Conservation (phyloP, 306 rosid genomes). For the Betula pendula region DNA sequence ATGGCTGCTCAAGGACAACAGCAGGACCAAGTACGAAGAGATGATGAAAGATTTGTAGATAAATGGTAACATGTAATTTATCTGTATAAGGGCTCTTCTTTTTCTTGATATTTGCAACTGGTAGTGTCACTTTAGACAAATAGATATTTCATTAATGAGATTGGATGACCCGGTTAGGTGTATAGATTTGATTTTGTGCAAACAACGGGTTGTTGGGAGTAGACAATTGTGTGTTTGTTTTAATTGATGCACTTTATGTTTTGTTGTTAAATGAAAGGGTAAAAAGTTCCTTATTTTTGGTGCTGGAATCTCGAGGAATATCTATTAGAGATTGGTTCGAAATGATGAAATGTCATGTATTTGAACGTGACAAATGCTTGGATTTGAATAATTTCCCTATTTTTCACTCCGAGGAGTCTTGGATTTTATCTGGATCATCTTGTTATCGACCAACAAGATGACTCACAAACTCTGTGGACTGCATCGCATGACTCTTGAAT, state of each 20-base stretch:
- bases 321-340: not conserved
- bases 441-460: too few species aligned
- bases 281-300: not conserved
- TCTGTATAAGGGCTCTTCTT: conserved; percentile 13
- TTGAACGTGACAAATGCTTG: not conserved
- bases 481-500: too few species aligned
- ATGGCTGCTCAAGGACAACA: conserved; percentile 56
- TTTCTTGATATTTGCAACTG: conserved; percentile 24
- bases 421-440: too few species aligned
- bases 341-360: not conserved
- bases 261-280: conserved; percentile 19
- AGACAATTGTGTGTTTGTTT: conserved; percentile 10
- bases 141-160: conserved; percentile 29
- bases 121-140: conserved; percentile 25
- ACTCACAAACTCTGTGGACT: too few species aligned
- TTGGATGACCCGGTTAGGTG: conserved; percentile 21
- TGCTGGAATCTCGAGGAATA: not conserved
- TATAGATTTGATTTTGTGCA: conserved; percentile 26
- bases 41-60: conserved; percentile 36
- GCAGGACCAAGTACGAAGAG: conserved; percentile 46
- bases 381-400: not conserved
- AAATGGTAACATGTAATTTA: conserved; percentile 12
- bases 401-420: not conserved
- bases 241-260: not conserved
- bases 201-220: conserved; percentile 13